Base-by-base conservation (phyloP, 1,139 yeast genomes). In the Wickerhamomyces sp. region DNA sequence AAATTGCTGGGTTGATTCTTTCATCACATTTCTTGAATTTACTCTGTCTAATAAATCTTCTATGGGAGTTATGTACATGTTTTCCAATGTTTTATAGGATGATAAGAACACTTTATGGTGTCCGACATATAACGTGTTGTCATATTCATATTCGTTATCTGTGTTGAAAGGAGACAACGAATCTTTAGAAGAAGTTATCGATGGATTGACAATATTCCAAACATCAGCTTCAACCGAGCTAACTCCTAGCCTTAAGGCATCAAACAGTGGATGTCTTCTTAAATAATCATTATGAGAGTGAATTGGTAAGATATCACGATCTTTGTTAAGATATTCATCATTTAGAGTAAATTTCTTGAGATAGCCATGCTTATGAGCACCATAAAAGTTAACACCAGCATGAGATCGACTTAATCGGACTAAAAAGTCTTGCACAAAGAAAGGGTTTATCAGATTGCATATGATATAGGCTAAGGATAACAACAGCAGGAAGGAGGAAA, bases 241-340 rank as follows among this genome's bases (percentile, higher is more conserved):
- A 20, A 76, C 72, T 1, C 90, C 92, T 22, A 63, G 59, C 13
- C 69, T 63, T 28, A 82, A 58, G 0, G 89, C 90, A 44, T 79
- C 82, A 42, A 76, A 67, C 9, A 84, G 63, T 0, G 92, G 92
- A 5, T 64, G 56, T 3, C 57, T 47, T 47, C 90, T 64, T 88
- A 87, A 81, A 58, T 84, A 84, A 55, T 84, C 92, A 54, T 83
- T 84, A 55, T 84, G 92, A 0, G 88, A 79, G 52, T 83, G 92
- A 17, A 81, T 65, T 6, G 47, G 49, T 5, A 47, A 27, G 5
- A 46, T 45, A 3, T 34, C 41, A 20, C 37, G 37, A 19, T 41
- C 49, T 12, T 28, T 36, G 38, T 43, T 48, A 20, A 47, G 24
- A 4, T 12, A 6, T 15, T 31, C 25, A 22, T 22, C 27, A 12